phyloP scores from a whole-genome alignment of 192 early-diverging fungal genomes.

The Umbelopsis sp. region DNA sequence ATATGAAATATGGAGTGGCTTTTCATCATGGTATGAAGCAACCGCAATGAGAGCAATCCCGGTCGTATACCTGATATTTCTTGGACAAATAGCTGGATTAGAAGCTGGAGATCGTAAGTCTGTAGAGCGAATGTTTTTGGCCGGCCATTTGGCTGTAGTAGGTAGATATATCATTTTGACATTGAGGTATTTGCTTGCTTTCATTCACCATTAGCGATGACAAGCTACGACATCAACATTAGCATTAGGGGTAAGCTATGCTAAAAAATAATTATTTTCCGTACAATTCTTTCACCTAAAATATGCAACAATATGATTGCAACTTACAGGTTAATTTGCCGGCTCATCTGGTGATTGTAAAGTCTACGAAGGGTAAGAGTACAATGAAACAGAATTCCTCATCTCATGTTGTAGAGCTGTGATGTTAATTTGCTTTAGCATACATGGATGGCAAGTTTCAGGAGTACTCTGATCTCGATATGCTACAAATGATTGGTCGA shows the following conservation, averaged over 20 bases:
- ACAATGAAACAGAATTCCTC: not conserved
- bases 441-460: slow-evolving; percentile 48
- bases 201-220: not conserved
- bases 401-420: not conserved
- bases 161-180: slow-evolving; percentile 22
- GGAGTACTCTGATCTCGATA: slow-evolving; percentile 68
- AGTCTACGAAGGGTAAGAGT: slow-evolving; percentile 55
- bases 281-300: no score
- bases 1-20: slow-evolving; percentile 57
- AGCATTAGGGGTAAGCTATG: slow-evolving; percentile 59
- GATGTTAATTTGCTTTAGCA: slow-evolving; percentile 19
- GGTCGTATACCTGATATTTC: not conserved
- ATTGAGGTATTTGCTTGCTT: not conserved
- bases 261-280: not conserved
- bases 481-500: slow-evolving; percentile 80
- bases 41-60: not conserved
- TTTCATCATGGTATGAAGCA: slow-evolving; percentile 63
- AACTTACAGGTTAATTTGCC: slow-evolving; percentile 66
- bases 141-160: slow-evolving; percentile 56
- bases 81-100: slow-evolving; percentile 36
- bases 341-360: slow-evolving; percentile 76
- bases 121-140: slow-evolving; percentile 58
- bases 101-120: slow-evolving; percentile 43
- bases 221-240: slow-evolving; percentile 72
- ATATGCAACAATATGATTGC: no score